A percentile compares a stretch with the other conserved stretches of the same genome.
Conservation (phyloP, 1,284 basidiomycete species). For the Violaceomyces palustris region DNA sequence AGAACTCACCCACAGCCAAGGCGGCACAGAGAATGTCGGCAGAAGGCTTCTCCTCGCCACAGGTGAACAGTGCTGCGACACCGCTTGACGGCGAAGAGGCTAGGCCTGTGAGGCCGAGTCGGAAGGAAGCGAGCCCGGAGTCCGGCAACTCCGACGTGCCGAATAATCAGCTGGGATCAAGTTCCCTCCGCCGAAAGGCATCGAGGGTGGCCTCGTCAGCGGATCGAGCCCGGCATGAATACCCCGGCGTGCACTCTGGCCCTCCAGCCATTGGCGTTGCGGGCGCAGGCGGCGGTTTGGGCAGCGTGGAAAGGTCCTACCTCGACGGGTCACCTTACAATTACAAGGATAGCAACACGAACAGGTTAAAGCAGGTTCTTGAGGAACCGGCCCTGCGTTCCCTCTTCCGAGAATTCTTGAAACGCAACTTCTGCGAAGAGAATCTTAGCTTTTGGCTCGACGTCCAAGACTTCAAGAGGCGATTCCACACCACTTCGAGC, state of each 20-base stretch:
- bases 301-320: too few species aligned
- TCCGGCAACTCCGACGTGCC: background rate
- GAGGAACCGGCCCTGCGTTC: constrained; percentile 84
- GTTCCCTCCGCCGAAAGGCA: constrained; percentile 68
- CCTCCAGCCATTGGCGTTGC: background rate
- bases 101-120: too few species aligned
- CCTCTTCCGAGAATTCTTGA: constrained; percentile 88
- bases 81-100: too few species aligned
- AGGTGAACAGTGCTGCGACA: constrained; percentile 2
- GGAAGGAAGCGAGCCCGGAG: too few species aligned
- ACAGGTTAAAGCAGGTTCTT: constrained; percentile 83
- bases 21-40: too few species aligned
- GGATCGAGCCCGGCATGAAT: constrained; percentile 65
- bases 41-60: constrained; percentile 7
- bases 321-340: constrained; percentile 47
- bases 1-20: constrained; percentile 4
- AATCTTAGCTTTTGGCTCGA: constrained; percentile 96
- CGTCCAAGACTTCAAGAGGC: constrained; percentile 90
- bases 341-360: constrained; percentile 70
- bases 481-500: constrained; percentile 89
- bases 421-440: constrained; percentile 94
- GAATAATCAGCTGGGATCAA: too few species aligned
- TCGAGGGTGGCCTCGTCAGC: constrained; percentile 73
- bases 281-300: constrained; percentile 16
- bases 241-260: constrained; percentile 31